Evolutionary conservation across 2,329 filamentous ascomycete genomes (phyloP), one percentile per base, ranked within the genome.

Genomic region (Pyrenophora seminiperda): DNA sequence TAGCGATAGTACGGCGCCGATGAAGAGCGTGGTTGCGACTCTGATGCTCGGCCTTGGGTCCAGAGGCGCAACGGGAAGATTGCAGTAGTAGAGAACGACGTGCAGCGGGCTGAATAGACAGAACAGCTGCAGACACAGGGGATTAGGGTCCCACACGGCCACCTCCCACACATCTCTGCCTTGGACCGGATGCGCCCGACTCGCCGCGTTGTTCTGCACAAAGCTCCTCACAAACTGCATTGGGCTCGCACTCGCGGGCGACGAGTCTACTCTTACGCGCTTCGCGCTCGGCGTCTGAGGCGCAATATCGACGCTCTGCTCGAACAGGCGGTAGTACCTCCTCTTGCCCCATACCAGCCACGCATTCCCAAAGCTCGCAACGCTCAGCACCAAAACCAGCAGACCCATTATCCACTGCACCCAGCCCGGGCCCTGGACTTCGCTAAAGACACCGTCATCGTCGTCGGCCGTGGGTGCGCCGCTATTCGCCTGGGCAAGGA

Each of bases 21-120:
- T 78, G 17, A 91, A 73, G n/a, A 97, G 76, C 1, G 91, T 89
- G 24, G 88, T 94, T 67, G 92, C 84, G 2, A 97, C 86, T 0
- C 90, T 94, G 33, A 95, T 83, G 64, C 91, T 97, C 2, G 92
- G 93, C 44, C 87, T 83, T 32, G 88, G 85, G 65, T 96, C 91
- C 13, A 90, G 79, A 2, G 85, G 76, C 15, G 83, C 80, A 1
- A 94, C 83, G 0, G 94, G 95, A 1, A 99, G 81, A 62, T 93
- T 92, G 24, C 96, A 81, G 79, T 87, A 88, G 75, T 99, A 96
- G 20, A 97, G 82, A 39, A 96, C 76, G n/a, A 96, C 83, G 74
- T 99, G 95, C 0, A 91, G 89, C 0, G 94, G 94, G 63, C 92
- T 96, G 77, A 99, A 97, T 32, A 94, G 79, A 63, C 90, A 94